These are phyloP conservation scores for Chernovozyma sophiae-reginae DNA, from an alignment of 1,139 yeast species.

Conservation along the genomic window DNA sequence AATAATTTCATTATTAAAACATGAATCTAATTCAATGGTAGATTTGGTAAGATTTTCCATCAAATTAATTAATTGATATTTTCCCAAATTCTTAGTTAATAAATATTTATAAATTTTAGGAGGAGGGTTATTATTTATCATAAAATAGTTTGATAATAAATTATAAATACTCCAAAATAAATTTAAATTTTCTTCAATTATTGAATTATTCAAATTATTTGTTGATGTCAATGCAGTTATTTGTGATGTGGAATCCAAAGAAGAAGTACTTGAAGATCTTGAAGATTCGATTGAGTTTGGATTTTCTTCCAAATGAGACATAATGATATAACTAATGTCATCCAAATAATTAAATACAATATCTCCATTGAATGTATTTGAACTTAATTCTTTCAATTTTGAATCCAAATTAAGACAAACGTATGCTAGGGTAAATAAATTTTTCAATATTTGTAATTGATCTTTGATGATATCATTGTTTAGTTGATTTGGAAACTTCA, in stretches of 20 bases:
- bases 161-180: conserved; percentile 45
- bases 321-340: conserved; percentile 37
- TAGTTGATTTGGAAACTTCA: conserved; percentile 20
- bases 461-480: conserved; percentile 31
- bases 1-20: conserved; percentile 31
- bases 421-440: conserved; percentile 29
- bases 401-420: conserved; percentile 29
- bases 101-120: conserved; percentile 37
- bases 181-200: conserved; percentile 15
- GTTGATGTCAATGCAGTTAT: background rate
- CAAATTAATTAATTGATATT: conserved; percentile 14
- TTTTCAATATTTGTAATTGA: conserved; percentile 37
- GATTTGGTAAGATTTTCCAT: conserved; percentile 28
- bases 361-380: conserved; percentile 25
- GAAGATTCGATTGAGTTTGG: conserved; percentile 1
- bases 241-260: conserved; percentile 4
- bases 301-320: conserved; percentile 18
- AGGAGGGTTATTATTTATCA: conserved; percentile 26
- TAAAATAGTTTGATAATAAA: conserved; percentile 34
- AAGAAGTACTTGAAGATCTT: conserved; percentile 5
- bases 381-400: conserved; percentile 11
- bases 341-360: conserved; percentile 43
- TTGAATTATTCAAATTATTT: background rate
- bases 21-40: conserved; percentile 19
- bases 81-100: conserved; percentile 18